Percentiles rank a stretch among this genome's conserved stretches.
Conservation (phyloP, 306 rosid genomes). For the Quercus glauca region DNA sequence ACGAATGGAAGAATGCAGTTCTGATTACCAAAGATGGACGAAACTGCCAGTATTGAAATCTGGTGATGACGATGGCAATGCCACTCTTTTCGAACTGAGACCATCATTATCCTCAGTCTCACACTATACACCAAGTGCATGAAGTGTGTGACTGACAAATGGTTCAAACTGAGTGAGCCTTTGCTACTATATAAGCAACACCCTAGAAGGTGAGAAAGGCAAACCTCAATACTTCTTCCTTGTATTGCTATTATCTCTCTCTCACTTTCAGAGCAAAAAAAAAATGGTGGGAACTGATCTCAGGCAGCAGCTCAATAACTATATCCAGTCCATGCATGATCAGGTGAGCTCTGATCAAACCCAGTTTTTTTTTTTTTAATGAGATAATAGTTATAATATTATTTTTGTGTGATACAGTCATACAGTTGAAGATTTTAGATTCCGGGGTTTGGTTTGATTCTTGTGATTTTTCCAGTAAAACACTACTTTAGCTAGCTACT, state of each 20-base stretch:
- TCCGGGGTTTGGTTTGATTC: background rate
- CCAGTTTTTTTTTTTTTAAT: background rate
- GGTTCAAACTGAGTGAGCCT: background rate
- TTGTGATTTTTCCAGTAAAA: background rate
- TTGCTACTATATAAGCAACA: too few species aligned
- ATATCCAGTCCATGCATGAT: background rate
- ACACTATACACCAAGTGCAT: background rate
- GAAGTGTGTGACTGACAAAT: background rate
- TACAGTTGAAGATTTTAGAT: background rate
- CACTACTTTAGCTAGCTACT: background rate
- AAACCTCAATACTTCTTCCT: background rate
- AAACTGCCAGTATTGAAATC: background rate
- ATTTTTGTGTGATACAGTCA: background rate
- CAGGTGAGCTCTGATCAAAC: background rate
- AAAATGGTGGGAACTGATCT: slow-evolving; percentile 8
- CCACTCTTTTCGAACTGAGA: background rate
- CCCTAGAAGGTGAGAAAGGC: too few species aligned
- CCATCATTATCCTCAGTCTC: background rate
- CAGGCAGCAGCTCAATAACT: background rate
- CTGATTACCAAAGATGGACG: background rate
- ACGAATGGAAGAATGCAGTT: background rate
- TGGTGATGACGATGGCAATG: background rate
- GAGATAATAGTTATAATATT: too few species aligned
- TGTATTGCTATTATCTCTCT: background rate
- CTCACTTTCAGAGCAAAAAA: background rate